These are phyloP conservation scores for Diplocarpon mali DNA, from an alignment of 2,329 filamentous ascomycete genomes.

Conservation along the genomic window DNA sequence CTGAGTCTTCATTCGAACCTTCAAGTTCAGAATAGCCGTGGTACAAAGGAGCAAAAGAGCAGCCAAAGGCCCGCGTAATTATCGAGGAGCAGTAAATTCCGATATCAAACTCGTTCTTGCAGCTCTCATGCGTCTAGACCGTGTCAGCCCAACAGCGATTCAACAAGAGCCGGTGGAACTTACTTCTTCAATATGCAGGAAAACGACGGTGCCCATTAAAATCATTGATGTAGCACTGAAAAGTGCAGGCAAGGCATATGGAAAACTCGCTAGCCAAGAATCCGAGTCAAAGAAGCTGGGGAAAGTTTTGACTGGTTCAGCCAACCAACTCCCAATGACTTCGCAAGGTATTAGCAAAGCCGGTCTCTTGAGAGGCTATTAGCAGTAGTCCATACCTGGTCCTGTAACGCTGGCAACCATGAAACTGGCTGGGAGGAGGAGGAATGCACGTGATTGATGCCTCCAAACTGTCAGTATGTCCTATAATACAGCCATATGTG, in stretches of 20 bases:
- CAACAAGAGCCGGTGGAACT: too few relatives aligned
- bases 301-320: constrained; percentile 1
- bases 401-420: constrained; percentile 2
- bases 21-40: background rate
- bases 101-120: background rate
- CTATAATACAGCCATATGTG: background rate
- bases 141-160: background rate
- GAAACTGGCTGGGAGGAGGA: constrained; percentile 4
- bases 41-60: background rate
- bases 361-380: background rate
- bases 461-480: constrained; percentile 1
- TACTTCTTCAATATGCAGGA: constrained; percentile 1
- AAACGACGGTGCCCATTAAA: background rate
- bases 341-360: background rate
- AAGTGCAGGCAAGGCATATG: constrained; percentile 2
- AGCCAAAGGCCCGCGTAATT: too few relatives aligned
- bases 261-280: constrained; percentile 1
- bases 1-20: background rate
- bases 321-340: constrained; percentile 2
- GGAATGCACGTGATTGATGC: constrained; percentile 5
- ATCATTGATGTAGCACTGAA: constrained; percentile 3
- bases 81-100: background rate
- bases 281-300: background rate
- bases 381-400: background rate
- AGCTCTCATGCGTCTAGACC: background rate